phyloP scores from a whole-genome alignment of 176 grass and related monocot genomes.

The Hsuehochloa calcarea region DNA sequence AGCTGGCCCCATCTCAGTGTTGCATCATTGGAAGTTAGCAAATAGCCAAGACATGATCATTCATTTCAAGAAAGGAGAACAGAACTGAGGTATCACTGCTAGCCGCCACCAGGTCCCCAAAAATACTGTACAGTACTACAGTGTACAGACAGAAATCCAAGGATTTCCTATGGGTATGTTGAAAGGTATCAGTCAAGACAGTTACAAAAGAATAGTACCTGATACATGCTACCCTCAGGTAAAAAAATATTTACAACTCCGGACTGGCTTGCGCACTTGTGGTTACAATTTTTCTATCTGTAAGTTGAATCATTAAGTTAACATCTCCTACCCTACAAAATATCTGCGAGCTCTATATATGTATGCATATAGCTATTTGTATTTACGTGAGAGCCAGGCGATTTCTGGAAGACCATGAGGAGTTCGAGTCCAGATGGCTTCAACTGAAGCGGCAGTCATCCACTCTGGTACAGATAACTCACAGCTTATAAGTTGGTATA shows the following conservation, averaged over 20 bases:
- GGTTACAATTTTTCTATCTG: constrained; percentile 55
- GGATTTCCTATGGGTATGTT: constrained; percentile 29
- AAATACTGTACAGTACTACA: constrained; percentile 42
- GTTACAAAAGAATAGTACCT: constrained; percentile 38
- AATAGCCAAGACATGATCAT: constrained; percentile 44
- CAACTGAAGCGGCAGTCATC: constrained; percentile 18
- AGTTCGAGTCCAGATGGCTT: constrained; percentile 18
- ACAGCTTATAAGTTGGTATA: background rate
- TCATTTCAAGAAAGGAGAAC: constrained; percentile 28
- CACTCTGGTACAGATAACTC: constrained; percentile 6
- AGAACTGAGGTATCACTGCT: constrained; percentile 35
- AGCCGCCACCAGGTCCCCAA: constrained; percentile 6
- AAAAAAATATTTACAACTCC: constrained; percentile 51
- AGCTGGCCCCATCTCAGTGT: constrained; percentile 33
- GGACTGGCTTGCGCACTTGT: constrained; percentile 47
- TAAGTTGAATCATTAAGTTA: constrained; percentile 53
- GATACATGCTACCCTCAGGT: constrained; percentile 52
- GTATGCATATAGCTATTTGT: constrained; percentile 51
- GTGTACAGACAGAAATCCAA: constrained; percentile 15
- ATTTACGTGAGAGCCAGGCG: constrained; percentile 41
- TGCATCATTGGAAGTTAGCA: constrained; percentile 42
- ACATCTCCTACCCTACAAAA: constrained; percentile 59
- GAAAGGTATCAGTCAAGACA: constrained; percentile 22
- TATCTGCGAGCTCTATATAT: constrained; percentile 58
- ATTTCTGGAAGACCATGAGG: constrained; percentile 4